Evolutionary conservation across 208 protist species (phyloP), one percentile per base, ranked within the genome.

Genomic region (Acanthamoeba comandoni): DNA sequence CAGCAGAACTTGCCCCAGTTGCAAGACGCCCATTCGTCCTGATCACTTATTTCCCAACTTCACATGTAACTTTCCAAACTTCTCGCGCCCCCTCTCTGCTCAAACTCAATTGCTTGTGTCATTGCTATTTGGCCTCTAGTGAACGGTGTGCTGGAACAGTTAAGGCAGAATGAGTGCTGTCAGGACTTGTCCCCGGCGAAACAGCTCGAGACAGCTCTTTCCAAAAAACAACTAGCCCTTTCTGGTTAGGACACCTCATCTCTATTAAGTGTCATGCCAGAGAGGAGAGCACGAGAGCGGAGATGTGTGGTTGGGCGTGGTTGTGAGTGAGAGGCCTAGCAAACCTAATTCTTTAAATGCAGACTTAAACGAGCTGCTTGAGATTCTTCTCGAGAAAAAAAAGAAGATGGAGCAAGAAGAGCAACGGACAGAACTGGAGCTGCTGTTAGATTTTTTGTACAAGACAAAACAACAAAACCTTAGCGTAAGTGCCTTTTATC

Each of bases 21-120:
- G 75, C 53, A 85, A 85, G 75, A 85, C 75, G 17, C 52, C 75
- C 2, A 3, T 85, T 2, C 75, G 75, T 26, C 75, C 53, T 67
- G 75, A 85, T 31, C 75, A 85, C 11, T 55, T 85, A 13, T 85
- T 85, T n/a, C 75, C 75, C 75, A 85, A 85, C 75, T 85, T 67
- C 26, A 31, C 75, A 8, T 17, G 75, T 64, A 85, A 12, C 4
- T n/a, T 15, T 70, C 19, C 13, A 48, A 12, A 13, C 19, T 4
- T 29, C 26, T 19, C 24, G 19, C 26, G 2, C 2, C 0, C 9
- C 19, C 26, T 48, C 0, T 79, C 65, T 39, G 22, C 26, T 48
- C 65, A 52, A 19, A 73, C 65, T 39, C 13, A 15, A 12, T 43
- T 39, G 65, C 65, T 12, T 67, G 65, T 73, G 17, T 29, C 22